Conservation (phyloP, 805 yeast species). For the Saccharomycopsis sp. region DNA sequence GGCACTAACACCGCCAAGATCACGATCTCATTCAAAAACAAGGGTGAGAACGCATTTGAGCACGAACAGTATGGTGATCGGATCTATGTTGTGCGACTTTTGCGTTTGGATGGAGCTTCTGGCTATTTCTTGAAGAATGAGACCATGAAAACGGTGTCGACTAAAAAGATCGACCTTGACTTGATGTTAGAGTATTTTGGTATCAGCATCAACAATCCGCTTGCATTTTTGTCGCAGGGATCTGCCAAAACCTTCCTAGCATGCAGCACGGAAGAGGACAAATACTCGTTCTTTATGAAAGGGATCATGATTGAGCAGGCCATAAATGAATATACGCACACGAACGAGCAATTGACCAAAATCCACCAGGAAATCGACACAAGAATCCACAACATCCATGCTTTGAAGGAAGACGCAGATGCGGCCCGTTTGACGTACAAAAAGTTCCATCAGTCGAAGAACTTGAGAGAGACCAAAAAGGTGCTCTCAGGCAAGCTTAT, state of each 20-base stretch:
- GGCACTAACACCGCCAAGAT: slow-evolving; percentile 69
- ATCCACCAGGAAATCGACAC: slow-evolving; percentile 36
- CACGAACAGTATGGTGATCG: slow-evolving; percentile 60
- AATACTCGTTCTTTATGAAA: slow-evolving; percentile 70
- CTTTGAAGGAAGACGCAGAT: slow-evolving; percentile 34
- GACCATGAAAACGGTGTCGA: slow-evolving; percentile 46
- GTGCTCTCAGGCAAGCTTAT: slow-evolving; percentile 41
- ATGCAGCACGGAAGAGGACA: slow-evolving; percentile 61
- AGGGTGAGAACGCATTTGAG: slow-evolving; percentile 54
- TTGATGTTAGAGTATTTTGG: slow-evolving; percentile 63
- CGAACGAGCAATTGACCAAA: slow-evolving; percentile 30
- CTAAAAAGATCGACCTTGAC: slow-evolving; percentile 58
- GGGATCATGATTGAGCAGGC: slow-evolving; percentile 72
- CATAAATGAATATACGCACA: slow-evolving; percentile 42
- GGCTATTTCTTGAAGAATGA: slow-evolving; percentile 50
- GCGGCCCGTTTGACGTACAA: slow-evolving; percentile 37
- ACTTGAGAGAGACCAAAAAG: slow-evolving; percentile 34
- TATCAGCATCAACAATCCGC: slow-evolving; percentile 81
- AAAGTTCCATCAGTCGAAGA: slow-evolving; percentile 36
- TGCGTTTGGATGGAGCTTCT: slow-evolving; percentile 46
- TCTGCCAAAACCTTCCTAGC: slow-evolving; percentile 87
- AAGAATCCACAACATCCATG: slow-evolving; percentile 34
- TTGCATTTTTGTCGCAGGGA: slow-evolving; percentile 90
- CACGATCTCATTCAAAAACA: slow-evolving; percentile 55
- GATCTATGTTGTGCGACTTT: slow-evolving; percentile 63